Percentiles rank a stretch among this genome's conserved stretches.
Conservation (phyloP, 2,329 filamentous ascomycete genomes). For the Fusarium staphyleae region DNA sequence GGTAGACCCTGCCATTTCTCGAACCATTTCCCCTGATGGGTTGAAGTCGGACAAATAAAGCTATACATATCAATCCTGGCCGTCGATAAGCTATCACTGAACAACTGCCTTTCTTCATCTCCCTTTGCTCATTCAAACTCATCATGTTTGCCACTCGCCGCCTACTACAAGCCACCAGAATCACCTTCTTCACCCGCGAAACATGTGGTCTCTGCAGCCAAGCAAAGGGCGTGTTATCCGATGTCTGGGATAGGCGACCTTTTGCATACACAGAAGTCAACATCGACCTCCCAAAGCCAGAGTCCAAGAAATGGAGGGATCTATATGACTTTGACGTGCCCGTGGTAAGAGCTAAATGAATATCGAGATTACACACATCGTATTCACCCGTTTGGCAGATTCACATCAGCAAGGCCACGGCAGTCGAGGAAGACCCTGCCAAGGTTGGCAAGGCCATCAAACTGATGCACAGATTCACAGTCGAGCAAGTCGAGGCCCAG, state of each 20-base stretch:
- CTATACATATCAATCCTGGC: too few species aligned
- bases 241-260: constrained; percentile 70
- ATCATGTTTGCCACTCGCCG: constrained; percentile 60
- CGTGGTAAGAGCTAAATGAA: constrained; percentile 62
- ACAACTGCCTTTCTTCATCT: too few species aligned
- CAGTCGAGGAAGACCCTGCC: constrained; percentile 59
- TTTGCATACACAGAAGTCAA: constrained; percentile 76
- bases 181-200: constrained; percentile 77
- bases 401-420: constrained; percentile 65
- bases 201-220: constrained; percentile 75
- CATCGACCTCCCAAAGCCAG: constrained; percentile 72
- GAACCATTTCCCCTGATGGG: constrained; percentile 11
- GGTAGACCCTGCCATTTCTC: too few species aligned
- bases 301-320: constrained; percentile 70
- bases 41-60: too few species aligned
- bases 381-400: constrained; percentile 52
- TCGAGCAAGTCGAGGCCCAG: constrained; percentile 68
- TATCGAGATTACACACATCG: neutral
- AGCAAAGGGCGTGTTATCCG: constrained; percentile 71
- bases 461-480: constrained; percentile 79
- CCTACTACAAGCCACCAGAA: constrained; percentile 64
- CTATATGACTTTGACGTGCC: constrained; percentile 84
- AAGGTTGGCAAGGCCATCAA: constrained; percentile 68
- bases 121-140: too few species aligned
- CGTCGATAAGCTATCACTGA: too few species aligned